A percentile compares a stretch with the other conserved stretches of the same genome.
These are phyloP conservation scores for Pleurotus tuoliensis DNA, from an alignment of 768 basidiomycete species.

Conservation along the genomic window DNA sequence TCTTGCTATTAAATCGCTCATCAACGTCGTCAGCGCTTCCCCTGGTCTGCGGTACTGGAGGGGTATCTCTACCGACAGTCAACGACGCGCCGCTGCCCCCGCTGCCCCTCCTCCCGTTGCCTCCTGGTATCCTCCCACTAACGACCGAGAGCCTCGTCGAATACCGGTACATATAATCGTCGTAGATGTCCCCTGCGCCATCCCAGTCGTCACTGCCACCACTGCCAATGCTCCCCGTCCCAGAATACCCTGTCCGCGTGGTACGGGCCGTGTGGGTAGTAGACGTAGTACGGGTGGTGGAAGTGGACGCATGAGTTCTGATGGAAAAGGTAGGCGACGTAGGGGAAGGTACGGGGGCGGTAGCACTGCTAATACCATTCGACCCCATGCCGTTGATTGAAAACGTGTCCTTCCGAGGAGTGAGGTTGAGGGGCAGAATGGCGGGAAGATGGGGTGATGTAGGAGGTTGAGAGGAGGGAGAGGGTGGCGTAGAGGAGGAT, in stretches of 20 bases:
- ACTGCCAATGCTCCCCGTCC: not conserved
- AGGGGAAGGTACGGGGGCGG: not conserved
- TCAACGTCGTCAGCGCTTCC: constrained; percentile 12
- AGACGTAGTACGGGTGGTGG: not conserved
- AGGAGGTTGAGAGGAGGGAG: not conserved
- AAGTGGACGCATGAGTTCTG: not conserved
- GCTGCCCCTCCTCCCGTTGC: not conserved
- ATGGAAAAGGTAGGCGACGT: constrained; percentile 1
- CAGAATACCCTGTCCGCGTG: not conserved
- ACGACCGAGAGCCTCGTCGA: constrained; percentile 46
- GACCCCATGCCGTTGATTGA: not conserved
- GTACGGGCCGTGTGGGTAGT: not conserved
- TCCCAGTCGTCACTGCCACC: constrained; percentile 49
- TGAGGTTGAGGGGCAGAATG: not conserved
- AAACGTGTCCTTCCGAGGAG: not conserved
- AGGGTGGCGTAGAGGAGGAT: not conserved
- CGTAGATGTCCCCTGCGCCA: constrained; percentile 70
- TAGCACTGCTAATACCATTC: too few species aligned
- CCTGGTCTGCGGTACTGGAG: constrained; percentile 6
- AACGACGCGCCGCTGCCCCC: not conserved
- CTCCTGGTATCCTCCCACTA: not conserved
- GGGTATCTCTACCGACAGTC: constrained; percentile 1
- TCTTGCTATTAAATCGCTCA: constrained; percentile 11
- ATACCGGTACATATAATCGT: constrained; percentile 65
- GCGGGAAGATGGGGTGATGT: not conserved